Percentiles rank a stretch among this genome's conserved stretches.
phyloP scores from a whole-genome alignment of 768 basidiomycete species.

The Naematelia aurantialba region DNA sequence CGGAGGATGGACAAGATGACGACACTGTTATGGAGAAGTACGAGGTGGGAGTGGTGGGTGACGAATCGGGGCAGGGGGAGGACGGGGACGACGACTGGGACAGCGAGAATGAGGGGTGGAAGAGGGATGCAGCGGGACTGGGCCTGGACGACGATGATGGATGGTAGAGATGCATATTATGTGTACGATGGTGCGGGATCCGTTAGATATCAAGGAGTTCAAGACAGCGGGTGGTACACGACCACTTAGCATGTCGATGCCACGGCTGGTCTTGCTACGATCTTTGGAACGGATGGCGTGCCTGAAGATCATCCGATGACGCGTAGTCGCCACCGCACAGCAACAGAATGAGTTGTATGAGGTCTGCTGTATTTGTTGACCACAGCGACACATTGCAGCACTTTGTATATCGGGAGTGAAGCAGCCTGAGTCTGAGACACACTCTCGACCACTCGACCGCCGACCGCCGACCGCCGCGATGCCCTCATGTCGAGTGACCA shows the following conservation, averaged over 20 bases:
- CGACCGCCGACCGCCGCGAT: constrained; percentile 17
- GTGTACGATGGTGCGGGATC: neutral
- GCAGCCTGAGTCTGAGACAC: too few species aligned
- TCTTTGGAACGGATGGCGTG: neutral
- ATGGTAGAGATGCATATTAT: neutral
- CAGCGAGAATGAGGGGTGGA: constrained; percentile 42
- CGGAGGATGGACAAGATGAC: neutral
- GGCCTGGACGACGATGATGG: constrained; percentile 20
- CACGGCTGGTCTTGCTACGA: neutral
- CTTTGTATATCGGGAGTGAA: too few species aligned
- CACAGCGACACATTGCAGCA: too few species aligned
- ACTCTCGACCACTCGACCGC: too few species aligned
- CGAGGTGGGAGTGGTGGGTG: constrained; percentile 8
- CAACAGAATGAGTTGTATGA: too few species aligned
- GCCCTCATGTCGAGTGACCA: constrained; percentile 44
- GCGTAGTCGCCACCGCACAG: neutral
- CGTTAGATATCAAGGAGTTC: too few species aligned
- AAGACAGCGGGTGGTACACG: neutral
- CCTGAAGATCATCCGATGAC: neutral
- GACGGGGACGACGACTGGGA: constrained; percentile 43
- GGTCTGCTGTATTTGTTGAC: too few species aligned
- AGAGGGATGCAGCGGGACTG: constrained; percentile 16
- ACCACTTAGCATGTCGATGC: neutral
- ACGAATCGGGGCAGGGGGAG: constrained; percentile 16
- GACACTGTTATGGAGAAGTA: constrained; percentile 9